Conservation (phyloP, 1,139 yeast genomes). For the Yamadazyma pseudoaaseri region DNA sequence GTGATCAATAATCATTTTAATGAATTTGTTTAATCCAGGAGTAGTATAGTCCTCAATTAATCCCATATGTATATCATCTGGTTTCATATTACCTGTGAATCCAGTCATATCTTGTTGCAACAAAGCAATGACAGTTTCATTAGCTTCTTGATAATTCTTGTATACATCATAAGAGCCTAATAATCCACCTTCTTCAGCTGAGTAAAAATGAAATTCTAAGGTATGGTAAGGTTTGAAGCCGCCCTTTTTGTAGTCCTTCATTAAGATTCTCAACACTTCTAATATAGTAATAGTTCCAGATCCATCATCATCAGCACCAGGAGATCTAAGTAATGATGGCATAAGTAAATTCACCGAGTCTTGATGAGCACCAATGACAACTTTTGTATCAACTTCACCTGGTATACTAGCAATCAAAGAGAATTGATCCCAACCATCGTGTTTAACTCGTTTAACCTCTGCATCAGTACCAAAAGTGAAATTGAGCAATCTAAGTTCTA, state of each 20-base stretch:
- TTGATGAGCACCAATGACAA: constrained; percentile 87
- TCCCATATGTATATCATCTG: constrained; percentile 69
- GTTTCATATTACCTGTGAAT: constrained; percentile 55
- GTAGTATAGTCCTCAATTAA: constrained; percentile 75
- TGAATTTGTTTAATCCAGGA: constrained; percentile 54
- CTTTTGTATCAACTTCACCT: constrained; percentile 37
- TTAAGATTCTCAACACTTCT: constrained; percentile 69
- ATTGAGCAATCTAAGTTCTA: constrained; percentile 48
- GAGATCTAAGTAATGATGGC: constrained; percentile 72
- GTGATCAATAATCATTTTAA: constrained; percentile 56
- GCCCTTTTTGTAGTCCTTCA: constrained; percentile 34
- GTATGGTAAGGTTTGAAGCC: constrained; percentile 62
- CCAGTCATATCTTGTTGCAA: constrained; percentile 98
- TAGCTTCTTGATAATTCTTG: constrained; percentile 45
- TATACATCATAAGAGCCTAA: constrained; percentile 85
- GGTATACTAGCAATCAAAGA: constrained; percentile 43
- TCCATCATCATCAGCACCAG: constrained; percentile 97
- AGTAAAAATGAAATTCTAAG: constrained; percentile 88
- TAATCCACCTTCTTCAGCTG: constrained; percentile 94
- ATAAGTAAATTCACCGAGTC: constrained; percentile 78
- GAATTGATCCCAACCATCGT: constrained; percentile 45
- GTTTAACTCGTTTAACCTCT: constrained; percentile 28
- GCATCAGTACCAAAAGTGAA: constrained; percentile 42
- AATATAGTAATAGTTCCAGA: constrained; percentile 80
- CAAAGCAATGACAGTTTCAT: constrained; percentile 70